Evolutionary conservation across 208 protist species (phyloP), one percentile per base, ranked within the genome.

Genomic region (Balamuthia mandrillaris): DNA sequence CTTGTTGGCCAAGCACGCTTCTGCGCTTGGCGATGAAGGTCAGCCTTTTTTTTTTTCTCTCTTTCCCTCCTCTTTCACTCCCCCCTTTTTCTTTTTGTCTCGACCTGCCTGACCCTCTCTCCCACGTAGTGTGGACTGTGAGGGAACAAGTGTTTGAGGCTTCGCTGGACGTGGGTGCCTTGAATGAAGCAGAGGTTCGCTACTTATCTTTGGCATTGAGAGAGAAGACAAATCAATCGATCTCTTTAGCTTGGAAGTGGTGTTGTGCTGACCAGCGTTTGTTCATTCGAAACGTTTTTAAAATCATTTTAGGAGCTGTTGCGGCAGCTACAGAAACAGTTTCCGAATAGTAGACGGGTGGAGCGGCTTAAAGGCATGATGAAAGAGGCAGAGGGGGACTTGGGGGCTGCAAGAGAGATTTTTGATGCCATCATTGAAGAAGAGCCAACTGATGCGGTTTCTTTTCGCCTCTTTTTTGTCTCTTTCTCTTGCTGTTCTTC

Each of bases 341-440:
- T 81, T 47, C 72, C 72, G 10, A 37, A 27, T 37, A 81, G 72
- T 37, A 39, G 35, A 10, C 42, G 72, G 33, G 72, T 81, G 29
- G 45, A 47, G 27, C 72, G 72, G n/a, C 72, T 81, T 16, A 61
- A 31, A 3, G 72, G 33, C 18, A 81, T 81, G 72, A 56, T 39
- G 51, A 27, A 45, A 18, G 72, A 81, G 51, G 72, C 72, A 27
- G 72, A 83, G 75, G 51, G 54, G 18, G 31, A 66, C 33, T 83
- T 31, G 18, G 29, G 14, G 4, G 52, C 60, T 6, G 75, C 75
- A 6, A n/a, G 60, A 24, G 29, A 21, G 24, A 83, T 66, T 29
- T 83, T 68, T 54, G 49, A 83, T 16, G 61, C 33, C 18, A 21
- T 83, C n/a, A n/a, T 83, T 14, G 42, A 37, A n/a, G 75, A 83